These are phyloP conservation scores for Candida dajiaensis DNA, from an alignment of 805 yeast genomes.

Conservation along the genomic window DNA sequence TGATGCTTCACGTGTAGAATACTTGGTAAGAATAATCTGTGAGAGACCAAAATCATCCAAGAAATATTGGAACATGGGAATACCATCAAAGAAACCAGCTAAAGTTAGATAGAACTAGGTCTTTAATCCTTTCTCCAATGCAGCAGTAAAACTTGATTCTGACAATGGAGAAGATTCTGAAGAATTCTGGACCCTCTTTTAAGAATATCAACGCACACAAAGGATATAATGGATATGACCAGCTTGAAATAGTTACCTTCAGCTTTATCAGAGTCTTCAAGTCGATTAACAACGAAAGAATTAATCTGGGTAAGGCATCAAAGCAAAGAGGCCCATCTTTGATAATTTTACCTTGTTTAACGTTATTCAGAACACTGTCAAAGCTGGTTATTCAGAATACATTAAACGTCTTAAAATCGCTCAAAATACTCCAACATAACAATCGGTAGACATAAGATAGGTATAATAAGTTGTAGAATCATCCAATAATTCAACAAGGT, in stretches of 20 bases:
- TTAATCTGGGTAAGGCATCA: conserved; percentile 74
- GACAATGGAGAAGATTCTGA: conserved; percentile 78
- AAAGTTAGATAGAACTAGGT: conserved; percentile 50
- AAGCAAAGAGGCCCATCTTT: conserved; percentile 71
- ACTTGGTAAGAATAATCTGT: conserved; percentile 81
- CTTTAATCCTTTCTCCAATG: conserved; percentile 41
- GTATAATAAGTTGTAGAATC: no score
- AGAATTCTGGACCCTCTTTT: conserved; percentile 57
- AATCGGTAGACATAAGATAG: no score
- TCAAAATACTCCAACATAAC: no score
- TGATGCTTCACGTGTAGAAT: conserved; percentile 53
- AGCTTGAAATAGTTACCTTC: conserved; percentile 46
- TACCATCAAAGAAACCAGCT: conserved; percentile 65
- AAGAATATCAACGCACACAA: conserved; percentile 76
- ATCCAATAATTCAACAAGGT: no score
- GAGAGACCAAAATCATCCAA: conserved; percentile 84
- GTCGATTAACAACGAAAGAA: conserved; percentile 50
- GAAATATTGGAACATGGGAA: conserved; percentile 95
- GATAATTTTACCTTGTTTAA: conserved; percentile 48
- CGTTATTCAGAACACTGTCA: no score
- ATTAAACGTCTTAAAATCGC: no score
- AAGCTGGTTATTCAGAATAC: no score
- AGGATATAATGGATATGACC: conserved; percentile 54
- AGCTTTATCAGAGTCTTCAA: conserved; percentile 42
- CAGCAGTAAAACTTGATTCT: conserved; percentile 54